Evolutionary conservation across 345 rosid species (phyloP), one percentile per base, ranked within the genome.

Genomic region (Melaleuca alternifolia): DNA sequence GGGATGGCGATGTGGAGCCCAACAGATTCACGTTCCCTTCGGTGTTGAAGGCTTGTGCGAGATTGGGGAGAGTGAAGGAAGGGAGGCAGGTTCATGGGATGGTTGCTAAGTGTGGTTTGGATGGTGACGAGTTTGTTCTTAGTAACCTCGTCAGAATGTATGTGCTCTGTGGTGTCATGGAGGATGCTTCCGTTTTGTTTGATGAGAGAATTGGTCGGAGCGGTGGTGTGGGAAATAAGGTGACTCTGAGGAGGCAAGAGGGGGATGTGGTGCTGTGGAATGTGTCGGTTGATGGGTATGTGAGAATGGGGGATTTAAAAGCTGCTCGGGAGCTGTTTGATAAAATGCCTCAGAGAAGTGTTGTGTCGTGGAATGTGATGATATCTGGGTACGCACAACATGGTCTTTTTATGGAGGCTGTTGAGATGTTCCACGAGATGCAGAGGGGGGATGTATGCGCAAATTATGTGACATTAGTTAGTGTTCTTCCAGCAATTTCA

Each of bases 71-170:
- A 92, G 48, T 93, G 62, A 87, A 79, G 85, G 93, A 92, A 92
- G 96, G 98, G 86, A 92, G 89, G 85, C 95, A 94, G 84, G 90
- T 92, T 87, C 97, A 95, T 83, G 96, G 92, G 33, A 61, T 92
- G 86, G 90, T 89, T 15, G 88, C 93, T 87, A 96, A 94, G 88
- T 85, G 88, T 61, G 95, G 93, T 59, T 86, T 96, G 44, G 91
- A 88, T 51, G 76, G 75, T 83, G 96, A 95, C 86, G 95, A 94
- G 50, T 95, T 94, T 90, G 95, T 94, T 54, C 88, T 88, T 46
- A 93, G 94, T 51, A 95, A 91, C 90, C 96, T 96, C 21, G 93
- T 95, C 8, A 92, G 97, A 54, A 88, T 96, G 97, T 94, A 93
- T 87, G 92, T 91, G 51, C 91, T 94, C 88, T 94, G 93, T 87